Evolutionary conservation across 306 rosid genomes (phyloP).

Genomic region (Mimosa pudica): DNA sequence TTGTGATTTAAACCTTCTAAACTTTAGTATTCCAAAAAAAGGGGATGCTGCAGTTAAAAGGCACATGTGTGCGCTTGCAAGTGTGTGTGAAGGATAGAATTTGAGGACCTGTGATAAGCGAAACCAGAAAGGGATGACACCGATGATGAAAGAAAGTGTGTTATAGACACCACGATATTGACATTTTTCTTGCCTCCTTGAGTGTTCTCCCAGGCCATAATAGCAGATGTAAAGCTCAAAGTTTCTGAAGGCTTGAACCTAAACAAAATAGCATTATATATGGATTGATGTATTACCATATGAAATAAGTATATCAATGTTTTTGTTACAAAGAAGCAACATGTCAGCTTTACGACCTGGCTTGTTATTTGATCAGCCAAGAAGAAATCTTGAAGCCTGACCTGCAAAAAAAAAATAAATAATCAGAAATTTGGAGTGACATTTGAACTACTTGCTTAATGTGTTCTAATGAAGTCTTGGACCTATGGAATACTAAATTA

Average conservation of each 20-base stretch:
- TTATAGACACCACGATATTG: constrained; percentile 52
- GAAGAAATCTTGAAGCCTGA: constrained; percentile 58
- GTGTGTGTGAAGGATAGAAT: not conserved
- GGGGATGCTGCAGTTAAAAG: constrained; percentile 17
- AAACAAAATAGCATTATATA: constrained; percentile 41
- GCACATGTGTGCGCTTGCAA: not conserved
- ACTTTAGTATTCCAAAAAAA: not conserved
- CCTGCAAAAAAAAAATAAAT: constrained; percentile 40
- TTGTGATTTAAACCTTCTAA: not conserved
- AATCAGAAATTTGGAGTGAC: not conserved
- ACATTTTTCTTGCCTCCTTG: constrained; percentile 67
- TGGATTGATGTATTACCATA: constrained; percentile 3
- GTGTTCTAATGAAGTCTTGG: too few relatives aligned
- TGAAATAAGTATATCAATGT: constrained; percentile 14
- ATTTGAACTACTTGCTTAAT: constrained; percentile 2
- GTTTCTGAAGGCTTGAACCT: constrained; percentile 64
- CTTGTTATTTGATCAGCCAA: constrained; percentile 80
- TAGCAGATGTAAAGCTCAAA: constrained; percentile 71
- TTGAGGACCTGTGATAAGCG: constrained; percentile 60
- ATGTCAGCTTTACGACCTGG: constrained; percentile 51
- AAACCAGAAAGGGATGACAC: constrained; percentile 65
- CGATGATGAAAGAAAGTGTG: constrained; percentile 46
- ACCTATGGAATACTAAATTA: not conserved
- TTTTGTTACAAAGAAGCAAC: constrained; percentile 18
- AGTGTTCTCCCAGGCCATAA: constrained; percentile 68